Conservation (phyloP, 805 yeast species). For the Ogataea degrootiae region DNA sequence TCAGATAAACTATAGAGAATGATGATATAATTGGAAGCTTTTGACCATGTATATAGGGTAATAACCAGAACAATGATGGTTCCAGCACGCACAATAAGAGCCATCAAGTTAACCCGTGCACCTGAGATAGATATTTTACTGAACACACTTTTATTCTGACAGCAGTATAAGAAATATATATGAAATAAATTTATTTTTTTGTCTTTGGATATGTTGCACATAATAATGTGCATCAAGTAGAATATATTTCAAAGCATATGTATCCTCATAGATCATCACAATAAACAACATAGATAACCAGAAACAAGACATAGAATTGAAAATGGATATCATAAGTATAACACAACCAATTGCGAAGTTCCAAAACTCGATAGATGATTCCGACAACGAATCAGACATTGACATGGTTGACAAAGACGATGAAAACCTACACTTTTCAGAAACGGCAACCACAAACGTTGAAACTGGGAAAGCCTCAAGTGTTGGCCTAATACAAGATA, state of each 20-base stretch:
- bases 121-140: background rate
- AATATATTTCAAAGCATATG: too few species aligned
- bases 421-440: slow-evolving; percentile 9
- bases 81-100: too few species aligned
- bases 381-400: slow-evolving; percentile 20
- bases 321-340: slow-evolving; percentile 26
- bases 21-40: too few species aligned
- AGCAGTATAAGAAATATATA: background rate
- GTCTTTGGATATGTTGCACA: background rate
- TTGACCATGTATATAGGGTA: background rate
- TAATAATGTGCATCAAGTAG: too few species aligned
- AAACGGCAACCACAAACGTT: too few species aligned
- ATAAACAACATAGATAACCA: background rate
- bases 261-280: background rate
- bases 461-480: background rate
- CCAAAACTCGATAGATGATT: slow-evolving; percentile 10
- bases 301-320: background rate
- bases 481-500: slow-evolving; percentile 17
- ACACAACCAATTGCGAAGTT: slow-evolving; percentile 15
- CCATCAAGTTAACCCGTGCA: too few species aligned
- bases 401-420: slow-evolving; percentile 12
- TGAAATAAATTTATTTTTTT: background rate
- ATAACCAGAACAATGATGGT: background rate
- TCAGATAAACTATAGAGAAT: too few species aligned
- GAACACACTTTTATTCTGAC: background rate